Percentiles rank a stretch among this genome's conserved stretches.
Conservation (phyloP, 805 yeast genomes). For the Spathaspora girioi region DNA sequence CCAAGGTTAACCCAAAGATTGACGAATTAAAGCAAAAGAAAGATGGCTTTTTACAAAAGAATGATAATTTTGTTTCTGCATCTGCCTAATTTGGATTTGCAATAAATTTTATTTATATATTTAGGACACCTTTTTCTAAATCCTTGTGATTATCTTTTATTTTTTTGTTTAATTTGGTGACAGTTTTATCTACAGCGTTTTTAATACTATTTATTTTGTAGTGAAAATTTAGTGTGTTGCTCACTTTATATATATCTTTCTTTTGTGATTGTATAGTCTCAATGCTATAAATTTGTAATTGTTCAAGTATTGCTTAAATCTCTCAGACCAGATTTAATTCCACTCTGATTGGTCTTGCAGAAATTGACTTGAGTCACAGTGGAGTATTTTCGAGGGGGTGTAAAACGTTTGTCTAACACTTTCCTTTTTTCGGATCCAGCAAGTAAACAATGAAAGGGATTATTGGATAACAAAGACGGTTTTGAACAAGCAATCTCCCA, state of each 20-base stretch:
- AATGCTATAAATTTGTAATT: no score
- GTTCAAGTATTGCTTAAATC: no score
- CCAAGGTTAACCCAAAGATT: conserved; percentile 10
- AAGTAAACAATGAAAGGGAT: no score
- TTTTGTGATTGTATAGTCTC: no score
- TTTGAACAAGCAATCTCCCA: no score
- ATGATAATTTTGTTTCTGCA: conserved; percentile 18
- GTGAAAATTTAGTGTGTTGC: not conserved
- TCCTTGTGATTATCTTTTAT: not conserved
- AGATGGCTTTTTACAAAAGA: conserved; percentile 10
- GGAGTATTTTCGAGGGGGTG: not conserved
- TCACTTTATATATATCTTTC: not conserved
- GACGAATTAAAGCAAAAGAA: conserved; percentile 9
- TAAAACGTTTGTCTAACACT: not conserved
- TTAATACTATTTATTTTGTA: not conserved
- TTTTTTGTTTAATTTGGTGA: not conserved
- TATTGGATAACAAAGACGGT: no score
- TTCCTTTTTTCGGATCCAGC: not conserved
- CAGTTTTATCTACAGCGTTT: not conserved
- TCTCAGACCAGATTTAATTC: not conserved
- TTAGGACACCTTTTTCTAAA: no score
- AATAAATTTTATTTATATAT: no score
- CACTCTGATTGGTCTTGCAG: not conserved
- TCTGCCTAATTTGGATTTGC: conserved; percentile 13
- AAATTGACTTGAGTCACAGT: not conserved